Evolutionary conservation across 306 rosid genomes (phyloP).

Genomic region (Quercus variabilis): DNA sequence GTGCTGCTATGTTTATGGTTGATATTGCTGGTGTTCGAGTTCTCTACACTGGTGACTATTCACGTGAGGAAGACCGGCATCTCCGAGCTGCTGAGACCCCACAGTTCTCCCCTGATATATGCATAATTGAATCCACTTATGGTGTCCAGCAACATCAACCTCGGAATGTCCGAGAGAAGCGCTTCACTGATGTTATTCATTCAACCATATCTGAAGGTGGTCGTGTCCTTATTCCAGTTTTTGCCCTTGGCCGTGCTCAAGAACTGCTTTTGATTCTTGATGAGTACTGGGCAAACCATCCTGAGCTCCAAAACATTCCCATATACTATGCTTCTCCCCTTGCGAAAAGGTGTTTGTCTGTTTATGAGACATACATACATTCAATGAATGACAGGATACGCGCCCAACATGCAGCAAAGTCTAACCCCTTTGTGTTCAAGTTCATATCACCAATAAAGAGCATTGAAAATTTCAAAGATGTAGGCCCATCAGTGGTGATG

Average conservation of each 20-base stretch:
- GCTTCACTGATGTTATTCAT: conserved; percentile 88
- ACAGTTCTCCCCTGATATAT: conserved; percentile 86
- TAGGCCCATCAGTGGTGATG: conserved; percentile 92
- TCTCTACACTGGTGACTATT: conserved; percentile 94
- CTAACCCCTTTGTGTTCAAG: conserved; percentile 84
- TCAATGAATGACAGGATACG: conserved; percentile 90
- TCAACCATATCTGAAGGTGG: conserved; percentile 91
- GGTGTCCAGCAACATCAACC: conserved; percentile 98
- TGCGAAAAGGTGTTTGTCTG: conserved; percentile 85
- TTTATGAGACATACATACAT: conserved; percentile 90
- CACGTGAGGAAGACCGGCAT: conserved; percentile 97
- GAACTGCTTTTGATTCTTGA: conserved; percentile 93
- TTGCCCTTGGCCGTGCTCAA: conserved; percentile 95
- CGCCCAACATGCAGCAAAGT: conserved; percentile 84
- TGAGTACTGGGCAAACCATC: conserved; percentile 94
- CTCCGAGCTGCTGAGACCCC: conserved; percentile 98
- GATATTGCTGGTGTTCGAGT: conserved; percentile 94
- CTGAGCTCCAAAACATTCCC: conserved; percentile 84
- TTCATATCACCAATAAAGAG: conserved; percentile 75
- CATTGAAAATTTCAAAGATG: conserved; percentile 79
- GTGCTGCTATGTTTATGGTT: conserved; percentile 99
- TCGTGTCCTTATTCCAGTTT: conserved; percentile 87
- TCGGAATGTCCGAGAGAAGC: conserved; percentile 76
- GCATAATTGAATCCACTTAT: conserved; percentile 93
- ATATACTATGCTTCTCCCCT: conserved; percentile 97